Percentiles rank a stretch among this genome's conserved stretches.
phyloP scores from a whole-genome alignment of 768 basidiomycete species.

The Amanita jacksonii region DNA sequence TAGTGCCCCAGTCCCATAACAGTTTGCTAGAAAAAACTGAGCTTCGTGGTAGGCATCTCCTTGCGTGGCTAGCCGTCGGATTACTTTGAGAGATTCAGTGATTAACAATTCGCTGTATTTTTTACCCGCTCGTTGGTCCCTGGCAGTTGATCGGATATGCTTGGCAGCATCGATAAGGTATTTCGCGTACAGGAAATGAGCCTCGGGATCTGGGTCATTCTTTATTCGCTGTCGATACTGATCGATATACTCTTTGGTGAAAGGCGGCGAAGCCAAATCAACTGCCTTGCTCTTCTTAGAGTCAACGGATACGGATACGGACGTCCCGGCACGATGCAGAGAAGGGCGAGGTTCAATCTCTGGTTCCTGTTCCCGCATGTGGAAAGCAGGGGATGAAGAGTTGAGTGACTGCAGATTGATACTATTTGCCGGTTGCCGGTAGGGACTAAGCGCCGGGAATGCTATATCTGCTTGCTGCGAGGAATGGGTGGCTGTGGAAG shows the following conservation, averaged over 20 bases:
- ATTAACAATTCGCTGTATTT: conserved; percentile 88
- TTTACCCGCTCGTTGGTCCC: conserved; percentile 75
- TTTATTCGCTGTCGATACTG: conserved; percentile 97
- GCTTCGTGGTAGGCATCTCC: conserved; percentile 91
- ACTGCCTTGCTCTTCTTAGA: conserved; percentile 66
- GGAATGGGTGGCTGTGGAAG: conserved; percentile 11
- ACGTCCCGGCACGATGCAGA: conserved; percentile 47
- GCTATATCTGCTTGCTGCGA: conserved; percentile 9
- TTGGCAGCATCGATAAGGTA: conserved; percentile 98
- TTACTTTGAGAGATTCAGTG: conserved; percentile 82
- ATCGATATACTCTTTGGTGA: conserved; percentile 94
- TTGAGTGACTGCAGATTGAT: conserved; percentile 12
- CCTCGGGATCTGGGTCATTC: conserved; percentile 94
- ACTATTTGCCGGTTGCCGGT: background rate
- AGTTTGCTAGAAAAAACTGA: conserved; percentile 97
- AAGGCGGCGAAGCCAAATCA: conserved; percentile 76
- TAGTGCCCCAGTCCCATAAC: conserved; percentile 90
- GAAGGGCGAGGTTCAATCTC: conserved; percentile 53
- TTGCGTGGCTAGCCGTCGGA: conserved; percentile 88
- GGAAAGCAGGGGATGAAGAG: conserved; percentile 14
- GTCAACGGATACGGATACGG: background rate
- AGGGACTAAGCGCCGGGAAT: background rate
- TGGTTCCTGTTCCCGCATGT: conserved; percentile 13
- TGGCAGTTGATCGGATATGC: conserved; percentile 66
- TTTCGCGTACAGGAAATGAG: conserved; percentile 96